Base-by-base conservation (phyloP, 2,329 filamentous ascomycete genomes). In the Aspergillus brunneoviolaceus region DNA sequence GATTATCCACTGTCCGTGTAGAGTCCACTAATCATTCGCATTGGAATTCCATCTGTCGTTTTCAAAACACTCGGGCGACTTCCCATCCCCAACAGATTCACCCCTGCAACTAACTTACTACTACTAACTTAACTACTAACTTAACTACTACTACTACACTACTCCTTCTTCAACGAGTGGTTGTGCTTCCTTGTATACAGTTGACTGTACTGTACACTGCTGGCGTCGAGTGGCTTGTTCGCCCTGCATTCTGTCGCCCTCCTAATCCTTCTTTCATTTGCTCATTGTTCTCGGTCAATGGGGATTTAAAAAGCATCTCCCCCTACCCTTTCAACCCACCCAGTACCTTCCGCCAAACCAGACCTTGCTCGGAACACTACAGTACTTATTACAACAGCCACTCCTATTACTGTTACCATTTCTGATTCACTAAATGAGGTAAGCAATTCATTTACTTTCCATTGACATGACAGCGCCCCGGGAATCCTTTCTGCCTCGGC, bases 301-400 rank as follows among this genome's bases (percentile, higher is more conserved):
- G 5, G 39, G 39, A 19, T 45, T 45, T 45, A 50, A 58, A 49
- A 58, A 49, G 53, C 56, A 11, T 16, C 12, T 21, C 23, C 47
- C 51, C 6, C 47, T 49, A 55, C 59, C 51, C 61, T 57, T 45
- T 12, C 29, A 45, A 25, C 45, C 27, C 9, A 57, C n/a, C n/a
- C 19, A 25, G 11, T 33, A 47, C 39, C 29, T 54, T 35, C 11
- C 11, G 11, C 12, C 16, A 2, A 6, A 12, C 11, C 33, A 35
- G 33, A 35, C 33, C 16, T 12, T 35, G 33, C 11, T 35, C 5
- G 33, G 33, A 16, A 16, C 11, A 35, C 35, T 16, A 16, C 11
- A 35, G 21, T 16, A 52, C n/a, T 51, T n/a, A 19, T 7, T 21
- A 12, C 19, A 19, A 33, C 27, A 35, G 12, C 12, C 39, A 11